A percentile compares a stretch with the other conserved stretches of the same genome.
phyloP scores from a whole-genome alignment of 2,329 filamentous ascomycete species.

The Lojkania enalia region DNA sequence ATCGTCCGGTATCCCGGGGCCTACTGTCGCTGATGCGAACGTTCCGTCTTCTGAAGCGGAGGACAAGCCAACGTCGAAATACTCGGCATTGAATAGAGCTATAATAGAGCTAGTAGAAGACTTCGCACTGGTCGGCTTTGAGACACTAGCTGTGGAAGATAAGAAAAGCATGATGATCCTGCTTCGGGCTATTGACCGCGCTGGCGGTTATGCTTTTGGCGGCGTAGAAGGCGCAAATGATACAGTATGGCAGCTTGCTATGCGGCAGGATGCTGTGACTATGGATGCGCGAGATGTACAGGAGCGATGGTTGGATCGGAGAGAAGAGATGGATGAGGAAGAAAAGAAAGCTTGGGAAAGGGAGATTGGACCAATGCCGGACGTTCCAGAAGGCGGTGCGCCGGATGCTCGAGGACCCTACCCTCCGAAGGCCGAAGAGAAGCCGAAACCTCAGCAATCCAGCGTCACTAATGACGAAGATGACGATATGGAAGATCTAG shows the following conservation, averaged over 20 bases:
- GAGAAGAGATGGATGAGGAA: constrained; percentile 81
- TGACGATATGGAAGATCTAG: constrained; percentile 43
- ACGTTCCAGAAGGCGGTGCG: constrained; percentile 11
- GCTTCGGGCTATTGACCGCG: constrained; percentile 84
- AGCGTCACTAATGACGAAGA: constrained; percentile 23
- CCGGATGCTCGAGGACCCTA: constrained; percentile 20
- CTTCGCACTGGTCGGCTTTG: constrained; percentile 87
- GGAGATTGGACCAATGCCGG: constrained; percentile 48
- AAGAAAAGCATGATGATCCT: constrained; percentile 96
- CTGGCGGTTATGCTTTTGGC: constrained; percentile 91
- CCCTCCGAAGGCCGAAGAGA: constrained; percentile 6
- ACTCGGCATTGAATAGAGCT: constrained; percentile 80
- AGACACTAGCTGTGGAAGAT: constrained; percentile 93
- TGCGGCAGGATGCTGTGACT: constrained; percentile 69
- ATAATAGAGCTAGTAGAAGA: constrained; percentile 85
- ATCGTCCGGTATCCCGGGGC: constrained; percentile 41
- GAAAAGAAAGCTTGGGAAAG: constrained; percentile 77
- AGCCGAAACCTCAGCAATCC: constrained; percentile 10
- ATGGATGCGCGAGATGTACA: constrained; percentile 90
- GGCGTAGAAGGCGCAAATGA: constrained; percentile 90
- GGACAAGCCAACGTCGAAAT: constrained; percentile 61
- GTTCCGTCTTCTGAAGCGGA: constrained; percentile 49
- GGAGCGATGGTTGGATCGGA: constrained; percentile 91
- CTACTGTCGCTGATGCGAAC: constrained; percentile 15
- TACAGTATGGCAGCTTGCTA: constrained; percentile 94